Percentiles rank a stretch among this genome's conserved stretches.
Conservation (phyloP, 208 protist species). For the Trichomonas tenax region DNA sequence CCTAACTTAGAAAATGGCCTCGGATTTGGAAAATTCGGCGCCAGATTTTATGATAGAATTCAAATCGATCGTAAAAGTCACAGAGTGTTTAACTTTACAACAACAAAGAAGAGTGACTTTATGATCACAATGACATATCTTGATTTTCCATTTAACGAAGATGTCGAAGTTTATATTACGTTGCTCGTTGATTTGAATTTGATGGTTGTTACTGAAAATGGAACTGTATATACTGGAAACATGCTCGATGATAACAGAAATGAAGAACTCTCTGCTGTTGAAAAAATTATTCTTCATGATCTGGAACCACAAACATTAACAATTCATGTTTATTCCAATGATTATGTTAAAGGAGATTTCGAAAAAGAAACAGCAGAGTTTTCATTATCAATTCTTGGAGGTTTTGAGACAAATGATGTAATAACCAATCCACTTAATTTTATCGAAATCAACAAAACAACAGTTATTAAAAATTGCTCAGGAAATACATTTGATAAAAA, state of each 20-base stretch:
- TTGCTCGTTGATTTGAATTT: background rate
- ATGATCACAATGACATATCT: background rate
- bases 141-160: background rate
- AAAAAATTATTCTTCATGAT: background rate
- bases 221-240: background rate
- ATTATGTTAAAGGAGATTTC: background rate
- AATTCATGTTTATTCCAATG: background rate
- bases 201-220: background rate
- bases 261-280: background rate
- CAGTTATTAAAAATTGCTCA: background rate
- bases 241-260: background rate
- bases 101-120: background rate
- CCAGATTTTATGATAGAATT: background rate
- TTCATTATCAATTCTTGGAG: background rate
- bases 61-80: background rate
- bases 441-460: background rate
- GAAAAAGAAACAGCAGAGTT: background rate
- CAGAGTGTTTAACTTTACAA: background rate
- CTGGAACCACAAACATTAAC: background rate
- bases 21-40: background rate
- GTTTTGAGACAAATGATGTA: background rate
- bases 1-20: background rate
- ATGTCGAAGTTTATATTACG: background rate
- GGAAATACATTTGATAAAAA: background rate
- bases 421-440: background rate